Base-by-base conservation (phyloP, 2,329 filamentous ascomycete species). In the Tolypocladium capitatum region DNA sequence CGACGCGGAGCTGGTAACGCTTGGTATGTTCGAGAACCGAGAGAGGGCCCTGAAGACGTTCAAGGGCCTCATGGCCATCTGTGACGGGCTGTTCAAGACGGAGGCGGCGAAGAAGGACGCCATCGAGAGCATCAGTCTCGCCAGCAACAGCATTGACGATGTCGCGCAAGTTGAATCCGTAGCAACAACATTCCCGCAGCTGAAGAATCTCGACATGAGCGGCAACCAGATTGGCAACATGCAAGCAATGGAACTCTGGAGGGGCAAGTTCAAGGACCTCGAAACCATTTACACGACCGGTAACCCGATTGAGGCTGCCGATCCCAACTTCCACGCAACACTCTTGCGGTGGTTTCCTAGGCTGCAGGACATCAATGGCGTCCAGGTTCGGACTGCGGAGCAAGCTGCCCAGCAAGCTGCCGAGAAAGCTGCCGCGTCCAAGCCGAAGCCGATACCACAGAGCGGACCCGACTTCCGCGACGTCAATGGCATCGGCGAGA, bases 131-230 rank as follows among this genome's bases (percentile, higher is more conserved):
- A 83, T 97, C 57, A 86, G 83, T 34, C 75, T 98, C 13, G 81
- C 84, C 18, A 79, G 80, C 62, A 97, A 97, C 65, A 80, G 80
- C 51, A 80, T 97, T 42, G 71, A 78, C 45, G 82, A 85, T 52
- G 77, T 95, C 34, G 63, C 71, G 20, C 76, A 83, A 46, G 83
- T 97, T 45, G 86, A 83, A 46, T 74, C 80, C 1, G 74, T 97
- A 1, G 81, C 87, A 10, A 76, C 80, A 46, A 88, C 86, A 0
- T 86, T 97, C 47, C 88, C 90, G 0, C 84, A 90, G 51, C 72
- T 97, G 50, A 83, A 87, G 61, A 90, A 95, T 55, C 78, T 98
- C 13, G 91, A 96, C 55, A 76, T 97, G 27, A 92, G 87, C 47
- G 79, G 83, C 60, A 97, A 97, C 66, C 78, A 81, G 36, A 79